phyloP scores from a whole-genome alignment of 116 monocot genomes.

The Zostera marina region DNA sequence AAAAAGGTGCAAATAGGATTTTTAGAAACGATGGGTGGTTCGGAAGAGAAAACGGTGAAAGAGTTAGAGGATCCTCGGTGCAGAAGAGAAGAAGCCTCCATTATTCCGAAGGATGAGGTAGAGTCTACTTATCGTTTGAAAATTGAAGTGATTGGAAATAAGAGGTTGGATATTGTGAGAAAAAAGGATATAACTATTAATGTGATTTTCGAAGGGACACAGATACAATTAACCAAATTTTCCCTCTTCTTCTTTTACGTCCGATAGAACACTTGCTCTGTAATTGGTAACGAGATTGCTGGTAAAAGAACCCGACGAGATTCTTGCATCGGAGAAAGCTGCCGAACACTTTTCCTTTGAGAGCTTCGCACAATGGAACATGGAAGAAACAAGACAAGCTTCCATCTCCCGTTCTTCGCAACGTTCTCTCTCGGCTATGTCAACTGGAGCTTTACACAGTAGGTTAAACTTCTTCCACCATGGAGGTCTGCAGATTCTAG shows the following conservation, averaged over 20 bases:
- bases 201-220: too few species aligned
- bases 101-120: neutral
- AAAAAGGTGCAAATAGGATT: neutral
- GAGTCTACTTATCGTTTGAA: too few species aligned
- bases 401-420: constrained; percentile 79
- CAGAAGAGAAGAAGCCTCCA: neutral
- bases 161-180: too few species aligned
- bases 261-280: constrained; percentile 22
- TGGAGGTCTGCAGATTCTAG: constrained; percentile 66
- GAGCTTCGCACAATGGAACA: constrained; percentile 44
- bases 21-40: neutral
- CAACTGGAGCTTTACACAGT: constrained; percentile 20
- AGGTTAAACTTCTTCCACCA: constrained; percentile 86
- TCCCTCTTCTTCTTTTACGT: neutral
- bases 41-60: neutral
- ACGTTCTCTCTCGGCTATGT: constrained; percentile 49
- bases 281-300: constrained; percentile 7
- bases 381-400: constrained; percentile 47
- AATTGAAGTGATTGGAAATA: too few species aligned
- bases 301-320: neutral
- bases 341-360: constrained; percentile 58
- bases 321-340: constrained; percentile 67
- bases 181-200: too few species aligned
- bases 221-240: too few species aligned
- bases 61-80: neutral